These are phyloP conservation scores for Trematosphaeria pertusa DNA, from an alignment of 2,329 filamentous ascomycete species.

Conservation along the genomic window DNA sequence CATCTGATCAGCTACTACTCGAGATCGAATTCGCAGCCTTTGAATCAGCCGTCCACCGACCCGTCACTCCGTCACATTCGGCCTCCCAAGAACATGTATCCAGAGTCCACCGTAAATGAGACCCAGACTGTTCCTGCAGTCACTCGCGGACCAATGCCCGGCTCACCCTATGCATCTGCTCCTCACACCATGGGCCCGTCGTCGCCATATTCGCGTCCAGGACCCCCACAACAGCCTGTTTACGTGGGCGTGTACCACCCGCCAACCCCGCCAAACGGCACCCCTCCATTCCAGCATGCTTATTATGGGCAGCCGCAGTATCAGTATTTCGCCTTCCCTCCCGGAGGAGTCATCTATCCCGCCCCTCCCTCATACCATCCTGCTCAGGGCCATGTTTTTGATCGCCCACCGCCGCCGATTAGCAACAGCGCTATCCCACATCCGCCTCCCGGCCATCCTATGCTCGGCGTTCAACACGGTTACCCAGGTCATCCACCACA, in stretches of 20 bases:
- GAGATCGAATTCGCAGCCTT: slow-evolving; percentile 75
- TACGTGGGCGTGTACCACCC: slow-evolving; percentile 52
- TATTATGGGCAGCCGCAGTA: slow-evolving; percentile 46
- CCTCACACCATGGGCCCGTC: slow-evolving; percentile 62
- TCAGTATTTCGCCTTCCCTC: slow-evolving; percentile 35
- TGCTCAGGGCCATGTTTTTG: slow-evolving; percentile 14
- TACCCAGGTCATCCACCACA: slow-evolving; percentile 42
- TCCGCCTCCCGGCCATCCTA: slow-evolving; percentile 40
- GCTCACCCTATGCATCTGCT: slow-evolving; percentile 61
- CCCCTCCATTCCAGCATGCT: slow-evolving; percentile 52
- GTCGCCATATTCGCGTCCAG: slow-evolving; percentile 55
- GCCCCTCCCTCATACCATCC: slow-evolving; percentile 36
- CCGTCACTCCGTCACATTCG: slow-evolving; percentile 80
- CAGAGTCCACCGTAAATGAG: slow-evolving; percentile 92
- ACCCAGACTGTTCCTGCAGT: slow-evolving; percentile 80
- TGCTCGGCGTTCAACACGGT: slow-evolving; percentile 35
- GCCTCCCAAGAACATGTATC: slow-evolving; percentile 94
- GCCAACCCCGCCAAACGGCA: slow-evolving; percentile 49
- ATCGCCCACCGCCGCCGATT: slow-evolving; percentile 44
- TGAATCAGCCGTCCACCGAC: slow-evolving; percentile 84
- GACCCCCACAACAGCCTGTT: slow-evolving; percentile 50
- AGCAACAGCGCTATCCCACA: slow-evolving; percentile 41
- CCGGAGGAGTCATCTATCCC: slow-evolving; percentile 42
- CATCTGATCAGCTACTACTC: slow-evolving; percentile 98
- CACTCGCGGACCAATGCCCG: slow-evolving; percentile 73